These are phyloP conservation scores for Aspergillus caelatus DNA, from an alignment of 2,329 filamentous ascomycete genomes.

Conservation along the genomic window DNA sequence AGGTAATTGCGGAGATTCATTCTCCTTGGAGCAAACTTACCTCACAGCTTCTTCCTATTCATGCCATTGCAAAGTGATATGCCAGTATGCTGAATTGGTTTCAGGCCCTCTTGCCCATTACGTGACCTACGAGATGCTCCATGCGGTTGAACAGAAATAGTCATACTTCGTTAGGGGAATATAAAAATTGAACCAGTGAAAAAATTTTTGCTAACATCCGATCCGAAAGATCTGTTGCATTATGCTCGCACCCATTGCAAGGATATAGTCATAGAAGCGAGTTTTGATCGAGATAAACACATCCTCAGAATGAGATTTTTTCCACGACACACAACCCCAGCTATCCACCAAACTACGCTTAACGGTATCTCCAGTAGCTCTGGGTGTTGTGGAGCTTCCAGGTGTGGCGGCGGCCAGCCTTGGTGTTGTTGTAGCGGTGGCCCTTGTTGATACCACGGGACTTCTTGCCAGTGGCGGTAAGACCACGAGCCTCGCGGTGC, in stretches of 20 bases:
- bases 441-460: constrained; percentile 99
- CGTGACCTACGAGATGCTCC: not conserved
- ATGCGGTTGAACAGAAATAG: constrained; percentile 21
- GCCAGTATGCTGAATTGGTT: not conserved
- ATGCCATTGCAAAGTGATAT: not conserved
- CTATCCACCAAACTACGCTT: constrained; percentile 35
- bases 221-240: constrained; percentile 40
- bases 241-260: constrained; percentile 37
- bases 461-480: constrained; percentile 99
- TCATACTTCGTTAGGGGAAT: constrained; percentile 43
- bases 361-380: constrained; percentile 98
- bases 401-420: constrained; percentile 96
- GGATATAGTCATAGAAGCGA: constrained; percentile 32
- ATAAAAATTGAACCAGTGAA: constrained; percentile 34
- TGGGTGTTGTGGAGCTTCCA: constrained; percentile 99
- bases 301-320: constrained; percentile 37
- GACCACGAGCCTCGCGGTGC: constrained; percentile 97
- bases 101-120: not conserved
- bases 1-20: not conserved
- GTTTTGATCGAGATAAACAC: constrained; percentile 39
- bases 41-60: not conserved
- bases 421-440: constrained; percentile 98
- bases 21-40: not conserved
- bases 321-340: constrained; percentile 33
- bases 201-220: constrained; percentile 43